Percentiles rank a stretch among this genome's conserved stretches.
Conservation (phyloP, 176 grass and related monocot genomes). For the Eremochloa ophiuroides region DNA sequence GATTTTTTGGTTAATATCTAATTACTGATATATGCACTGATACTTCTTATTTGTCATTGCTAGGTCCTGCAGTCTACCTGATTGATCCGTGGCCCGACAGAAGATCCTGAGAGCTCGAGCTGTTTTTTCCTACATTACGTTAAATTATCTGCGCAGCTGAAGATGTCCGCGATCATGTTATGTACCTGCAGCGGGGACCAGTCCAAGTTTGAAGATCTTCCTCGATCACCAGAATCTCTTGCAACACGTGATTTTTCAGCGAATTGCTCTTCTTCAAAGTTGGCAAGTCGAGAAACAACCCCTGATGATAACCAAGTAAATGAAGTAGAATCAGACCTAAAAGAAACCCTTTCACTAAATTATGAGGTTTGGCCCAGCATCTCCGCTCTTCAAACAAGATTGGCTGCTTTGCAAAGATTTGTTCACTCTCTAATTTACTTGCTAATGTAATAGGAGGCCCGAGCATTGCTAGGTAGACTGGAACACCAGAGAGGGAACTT, state of each 20-base stretch:
- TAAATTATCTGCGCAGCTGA: background rate
- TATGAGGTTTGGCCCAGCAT: slow-evolving; percentile 72
- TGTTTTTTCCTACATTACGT: slow-evolving; percentile 11
- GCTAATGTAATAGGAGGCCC: slow-evolving; percentile 62
- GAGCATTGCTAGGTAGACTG: slow-evolving; percentile 88
- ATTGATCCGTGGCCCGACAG: background rate
- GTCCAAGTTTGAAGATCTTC: slow-evolving; percentile 86
- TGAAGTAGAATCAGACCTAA: slow-evolving; percentile 89
- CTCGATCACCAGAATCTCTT: slow-evolving; percentile 82
- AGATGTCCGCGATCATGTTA: slow-evolving; percentile 63
- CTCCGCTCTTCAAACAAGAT: slow-evolving; percentile 14
- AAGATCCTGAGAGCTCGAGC: slow-evolving; percentile 21
- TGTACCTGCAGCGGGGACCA: slow-evolving; percentile 88
- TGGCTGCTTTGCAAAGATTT: slow-evolving; percentile 1
- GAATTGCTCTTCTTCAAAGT: slow-evolving; percentile 62
- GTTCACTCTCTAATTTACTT: slow-evolving; percentile 31
- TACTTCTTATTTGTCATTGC: slow-evolving; percentile 18
- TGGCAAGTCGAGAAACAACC: slow-evolving; percentile 55
- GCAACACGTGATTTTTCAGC: slow-evolving; percentile 86
- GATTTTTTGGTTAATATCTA: background rate
- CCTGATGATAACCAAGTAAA: slow-evolving; percentile 82
- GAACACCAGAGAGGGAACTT: slow-evolving; percentile 96
- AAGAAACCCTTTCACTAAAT: slow-evolving; percentile 93
- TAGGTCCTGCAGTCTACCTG: slow-evolving; percentile 29
- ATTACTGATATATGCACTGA: slow-evolving; percentile 24